A percentile compares a stretch with the other conserved stretches of the same genome.
Evolutionary conservation across 345 rosid species (phyloP).

Genomic region (Tarenaya hassleriana): DNA sequence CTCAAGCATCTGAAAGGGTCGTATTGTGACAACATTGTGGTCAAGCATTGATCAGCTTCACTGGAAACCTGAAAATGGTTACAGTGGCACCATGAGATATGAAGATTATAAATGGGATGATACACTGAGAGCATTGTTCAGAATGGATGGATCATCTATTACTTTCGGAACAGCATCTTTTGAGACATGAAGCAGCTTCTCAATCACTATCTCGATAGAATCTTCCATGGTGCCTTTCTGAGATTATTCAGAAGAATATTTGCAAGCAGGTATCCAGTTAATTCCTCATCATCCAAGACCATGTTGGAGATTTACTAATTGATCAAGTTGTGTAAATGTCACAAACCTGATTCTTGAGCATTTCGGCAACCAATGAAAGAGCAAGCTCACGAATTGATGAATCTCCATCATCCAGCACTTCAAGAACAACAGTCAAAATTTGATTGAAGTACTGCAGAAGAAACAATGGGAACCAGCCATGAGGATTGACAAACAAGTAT

Average conservation of each 20-base stretch:
- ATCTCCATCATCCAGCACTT: constrained; percentile 76
- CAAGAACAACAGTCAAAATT: constrained; percentile 92
- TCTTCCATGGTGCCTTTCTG: constrained; percentile 54
- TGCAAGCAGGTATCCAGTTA: constrained; percentile 9
- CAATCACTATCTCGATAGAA: constrained; percentile 45
- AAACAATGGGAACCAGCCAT: constrained; percentile 6
- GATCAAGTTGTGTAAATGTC: constrained; percentile 2
- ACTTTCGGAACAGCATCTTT: constrained; percentile 41
- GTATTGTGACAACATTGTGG: constrained; percentile 35
- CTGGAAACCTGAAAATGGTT: constrained; percentile 37
- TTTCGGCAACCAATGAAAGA: constrained; percentile 67
- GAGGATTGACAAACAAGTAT: constrained; percentile 13
- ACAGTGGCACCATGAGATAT: not conserved
- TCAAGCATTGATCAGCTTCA: constrained; percentile 51
- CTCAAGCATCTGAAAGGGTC: constrained; percentile 52
- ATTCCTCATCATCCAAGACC: constrained; percentile 1
- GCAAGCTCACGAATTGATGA: constrained; percentile 65
- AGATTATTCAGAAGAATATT: not conserved
- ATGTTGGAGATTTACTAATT: not conserved
- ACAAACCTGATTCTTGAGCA: constrained; percentile 84
- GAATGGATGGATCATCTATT: not conserved
- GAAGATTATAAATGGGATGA: not conserved
- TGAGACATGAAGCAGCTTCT: constrained; percentile 42
- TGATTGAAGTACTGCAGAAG: constrained; percentile 90
- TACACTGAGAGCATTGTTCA: not conserved